Base-by-base conservation (phyloP, 192 early-diverging fungal genomes). In the Borealophlyctis nickersoniae region DNA sequence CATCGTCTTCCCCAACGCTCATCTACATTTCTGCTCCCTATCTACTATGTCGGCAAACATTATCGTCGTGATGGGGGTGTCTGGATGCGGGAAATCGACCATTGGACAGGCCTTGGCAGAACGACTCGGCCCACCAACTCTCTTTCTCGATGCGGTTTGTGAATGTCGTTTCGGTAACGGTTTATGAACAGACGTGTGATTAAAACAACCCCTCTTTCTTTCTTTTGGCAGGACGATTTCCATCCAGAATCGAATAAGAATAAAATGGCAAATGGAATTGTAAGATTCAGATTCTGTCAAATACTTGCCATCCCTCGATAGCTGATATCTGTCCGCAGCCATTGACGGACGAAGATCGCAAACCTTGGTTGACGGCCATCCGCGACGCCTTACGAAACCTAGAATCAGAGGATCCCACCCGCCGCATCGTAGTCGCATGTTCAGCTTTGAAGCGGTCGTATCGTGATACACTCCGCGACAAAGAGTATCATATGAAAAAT, bases 291-390 rank as follows among this genome's bases (percentile, higher is more conserved):
- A 45, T 45, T 19, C 7, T 19, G 7, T 45, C 39, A 45, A 13
- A 45, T 45, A 7, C 7, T 19, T 19, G 39, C 39, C 39, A 13
- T 19, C 39, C 19, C 7, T 19, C 19, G 19, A 45, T n/a, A n/a
- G n/a, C n/a, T n/a, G 39, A 7, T 13, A 45, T 13, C 39, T 45
- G 19, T 45, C 39, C 7, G 24, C 7, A 77, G 24, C 73, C 86
- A 1, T 70, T 90, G 30, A 60, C 58, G 0, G 89, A 90, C 56
- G 81, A 81, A 45, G 85, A 90, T 72, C 81, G 89, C 34, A 77
- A 74, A 71, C 82, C 85, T 0, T 90, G 89, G 87, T 74, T 89
- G 32, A 31, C 28, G 32, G 55, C 51, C 0, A 79, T 89, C 48
- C 79, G 83, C 49, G 65, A 65, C 19, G 57, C 53, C 24, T 67